A percentile compares a stretch with the other conserved stretches of the same genome.
Conservation (phyloP, 2,329 filamentous ascomycete species). For the Ceratocystis lukuohia region DNA sequence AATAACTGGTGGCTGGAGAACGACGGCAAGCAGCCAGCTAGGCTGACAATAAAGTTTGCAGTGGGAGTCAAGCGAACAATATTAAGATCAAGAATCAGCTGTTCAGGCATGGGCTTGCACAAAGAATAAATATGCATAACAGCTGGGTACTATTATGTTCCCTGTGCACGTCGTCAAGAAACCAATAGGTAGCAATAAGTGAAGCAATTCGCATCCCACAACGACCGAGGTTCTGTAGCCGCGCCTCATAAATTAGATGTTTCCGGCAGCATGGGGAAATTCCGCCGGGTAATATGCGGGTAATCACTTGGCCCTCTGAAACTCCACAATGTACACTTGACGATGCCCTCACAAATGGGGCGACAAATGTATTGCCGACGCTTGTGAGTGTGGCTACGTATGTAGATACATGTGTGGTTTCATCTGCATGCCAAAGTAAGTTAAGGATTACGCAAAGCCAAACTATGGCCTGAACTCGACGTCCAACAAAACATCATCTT, state of each 20-base stretch:
- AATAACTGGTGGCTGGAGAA: slow-evolving; percentile 5
- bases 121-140: slow-evolving; percentile 2
- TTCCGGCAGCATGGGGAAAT: neutral
- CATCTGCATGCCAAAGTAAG: neutral
- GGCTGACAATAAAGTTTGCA: neutral
- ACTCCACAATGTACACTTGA: neutral
- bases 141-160: neutral
- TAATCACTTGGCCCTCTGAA: neutral
- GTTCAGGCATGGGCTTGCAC: neutral
- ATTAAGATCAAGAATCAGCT: neutral
- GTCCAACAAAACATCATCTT: neutral
- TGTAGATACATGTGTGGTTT: neutral
- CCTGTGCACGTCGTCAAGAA: neutral
- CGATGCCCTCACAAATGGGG: neutral
- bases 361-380: neutral
- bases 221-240: neutral
- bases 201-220: neutral
- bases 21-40: neutral
- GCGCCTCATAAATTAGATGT: neutral
- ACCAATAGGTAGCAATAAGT: too few relatives aligned
- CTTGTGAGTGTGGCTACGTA: neutral
- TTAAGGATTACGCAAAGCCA: neutral
- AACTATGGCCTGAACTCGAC: neutral
- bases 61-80: neutral
- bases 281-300: neutral